Base-by-base conservation (phyloP, 1,284 basidiomycete genomes). In the Malassezia obtusa region DNA sequence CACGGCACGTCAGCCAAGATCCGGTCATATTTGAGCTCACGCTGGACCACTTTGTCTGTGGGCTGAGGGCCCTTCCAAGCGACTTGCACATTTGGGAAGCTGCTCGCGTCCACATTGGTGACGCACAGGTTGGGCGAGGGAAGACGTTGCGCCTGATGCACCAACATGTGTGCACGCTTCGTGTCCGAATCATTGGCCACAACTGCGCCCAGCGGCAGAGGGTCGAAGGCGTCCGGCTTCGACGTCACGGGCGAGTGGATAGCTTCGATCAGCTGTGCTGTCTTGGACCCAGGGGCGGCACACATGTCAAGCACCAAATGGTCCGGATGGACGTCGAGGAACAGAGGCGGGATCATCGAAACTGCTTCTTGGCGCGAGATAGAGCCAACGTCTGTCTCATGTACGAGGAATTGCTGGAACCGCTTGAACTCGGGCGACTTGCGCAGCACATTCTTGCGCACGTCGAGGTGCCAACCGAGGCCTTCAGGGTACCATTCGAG, bases 281-380 rank as follows among this genome's bases (percentile, higher is more conserved):
- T 91, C 83, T 99, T 98, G 28, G 89, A 94, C 14, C 94, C 94
- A 1, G 94, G 94, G 1, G 94, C 92, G n/a, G 94, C 94, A 72
- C 92, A 99, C 86, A 95, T 89, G 76, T 99, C 92, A 64, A 98
- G 83, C 14, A 73, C 71, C 31, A 71, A 50, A 50, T 73, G 71
- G 45, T 71, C 58, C 7, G 65, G 67, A 41, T 89, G 80, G n/a
- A 98, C 89, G 58, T 92, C 86, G 45, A 99, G 81, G 65, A 98
- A 84, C 2, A 99, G 80, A 1, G 94, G 92, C 4, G 94, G 94
- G 21, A 99, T 79, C 94, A 98, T 99, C 68, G 89, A 94, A 49
- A 99, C 94, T 21, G 89, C 91, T 76, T 99, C 94, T 77, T 96
- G 91, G 21, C 94, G 80, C 10, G 89, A 94, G 52, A 98, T 81